Evolutionary conservation across 495 filamentous ascomycete species (phyloP).

Genomic region (Penicillium riverlandense): DNA sequence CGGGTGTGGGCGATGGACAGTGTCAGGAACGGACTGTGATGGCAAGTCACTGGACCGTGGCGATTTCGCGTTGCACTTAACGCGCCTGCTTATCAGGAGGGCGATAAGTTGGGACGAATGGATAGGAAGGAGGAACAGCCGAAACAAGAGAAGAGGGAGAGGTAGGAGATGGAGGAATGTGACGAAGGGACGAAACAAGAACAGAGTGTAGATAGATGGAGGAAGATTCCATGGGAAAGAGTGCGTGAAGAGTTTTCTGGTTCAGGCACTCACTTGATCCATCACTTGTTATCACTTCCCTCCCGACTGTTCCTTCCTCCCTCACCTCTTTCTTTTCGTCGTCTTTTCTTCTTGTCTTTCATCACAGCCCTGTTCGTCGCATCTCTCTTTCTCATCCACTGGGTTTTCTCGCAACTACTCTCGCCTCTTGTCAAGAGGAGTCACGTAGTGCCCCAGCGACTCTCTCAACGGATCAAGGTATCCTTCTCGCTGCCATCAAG

Average conservation of each 20-base stretch:
- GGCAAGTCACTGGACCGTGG: conserved; percentile 34
- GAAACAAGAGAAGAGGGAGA: conserved; percentile 1
- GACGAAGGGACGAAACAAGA: background rate
- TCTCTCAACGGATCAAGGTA: no score
- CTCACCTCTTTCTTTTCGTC: background rate
- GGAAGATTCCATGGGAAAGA: background rate
- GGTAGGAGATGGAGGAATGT: background rate
- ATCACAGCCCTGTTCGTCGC: no score
- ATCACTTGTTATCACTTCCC: conserved; percentile 2
- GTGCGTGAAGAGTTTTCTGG: conserved; percentile 11
- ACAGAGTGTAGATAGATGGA: background rate
- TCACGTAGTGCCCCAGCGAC: no score
- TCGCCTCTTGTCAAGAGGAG: no score
- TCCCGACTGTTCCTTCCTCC: background rate
- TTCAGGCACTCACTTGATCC: conserved; percentile 16
- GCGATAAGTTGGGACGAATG: background rate
- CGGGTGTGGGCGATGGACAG: no score
- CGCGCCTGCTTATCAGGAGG: conserved; percentile 12
- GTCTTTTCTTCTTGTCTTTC: background rate
- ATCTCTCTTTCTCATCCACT: no score
- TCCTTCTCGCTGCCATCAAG: no score
- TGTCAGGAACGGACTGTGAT: background rate
- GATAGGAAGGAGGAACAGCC: conserved; percentile 3
- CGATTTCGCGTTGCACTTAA: conserved; percentile 45
- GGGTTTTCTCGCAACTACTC: no score